phyloP scores from a whole-genome alignment of 73 alveolate genomes.

The Paramecium sexaurelia region DNA sequence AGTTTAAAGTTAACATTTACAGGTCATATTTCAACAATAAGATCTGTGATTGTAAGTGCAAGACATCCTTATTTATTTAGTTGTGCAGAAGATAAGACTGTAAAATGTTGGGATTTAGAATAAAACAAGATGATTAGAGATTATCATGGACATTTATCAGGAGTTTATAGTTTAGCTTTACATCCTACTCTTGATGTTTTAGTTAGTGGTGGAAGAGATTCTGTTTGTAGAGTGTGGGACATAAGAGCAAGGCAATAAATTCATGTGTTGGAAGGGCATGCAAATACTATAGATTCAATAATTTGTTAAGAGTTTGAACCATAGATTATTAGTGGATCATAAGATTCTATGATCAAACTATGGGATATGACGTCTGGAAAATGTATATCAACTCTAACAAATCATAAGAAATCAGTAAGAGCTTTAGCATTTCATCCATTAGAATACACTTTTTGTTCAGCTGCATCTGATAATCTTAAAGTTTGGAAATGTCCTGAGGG shows the following conservation, averaged over 20 bases:
- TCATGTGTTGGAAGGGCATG: conserved; percentile 96
- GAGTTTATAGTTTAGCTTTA: conserved; percentile 91
- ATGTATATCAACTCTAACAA: conserved; percentile 93
- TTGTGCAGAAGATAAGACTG: conserved; percentile 94
- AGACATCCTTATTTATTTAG: conserved; percentile 98
- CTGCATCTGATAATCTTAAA: conserved; percentile 97
- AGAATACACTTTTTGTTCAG: conserved; percentile 97
- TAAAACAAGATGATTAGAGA: conserved; percentile 97
- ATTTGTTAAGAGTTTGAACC: conserved; percentile 93
- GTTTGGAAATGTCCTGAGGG: conserved; percentile 97
- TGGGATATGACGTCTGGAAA: conserved; percentile 95
- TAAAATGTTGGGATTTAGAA: conserved; percentile 98
- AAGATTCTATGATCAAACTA: conserved; percentile 83
- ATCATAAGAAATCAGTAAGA: conserved; percentile 97
- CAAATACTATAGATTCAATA: conserved; percentile 91
- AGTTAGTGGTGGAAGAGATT: conserved; percentile 96
- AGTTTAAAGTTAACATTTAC: conserved; percentile 93
- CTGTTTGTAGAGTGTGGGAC: conserved; percentile 99
- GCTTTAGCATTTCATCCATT: conserved; percentile 91
- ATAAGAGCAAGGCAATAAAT: conserved; percentile 96
- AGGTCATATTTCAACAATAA: conserved; percentile 96
- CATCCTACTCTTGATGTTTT: conserved; percentile 98
- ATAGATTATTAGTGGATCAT: conserved; percentile 90
- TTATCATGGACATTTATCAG: conserved; percentile 96
- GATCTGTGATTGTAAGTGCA: conserved; percentile 76